Evolutionary conservation across 2,329 filamentous ascomycete genomes (phyloP).

Genomic region (Gaeumannomyces sp.): DNA sequence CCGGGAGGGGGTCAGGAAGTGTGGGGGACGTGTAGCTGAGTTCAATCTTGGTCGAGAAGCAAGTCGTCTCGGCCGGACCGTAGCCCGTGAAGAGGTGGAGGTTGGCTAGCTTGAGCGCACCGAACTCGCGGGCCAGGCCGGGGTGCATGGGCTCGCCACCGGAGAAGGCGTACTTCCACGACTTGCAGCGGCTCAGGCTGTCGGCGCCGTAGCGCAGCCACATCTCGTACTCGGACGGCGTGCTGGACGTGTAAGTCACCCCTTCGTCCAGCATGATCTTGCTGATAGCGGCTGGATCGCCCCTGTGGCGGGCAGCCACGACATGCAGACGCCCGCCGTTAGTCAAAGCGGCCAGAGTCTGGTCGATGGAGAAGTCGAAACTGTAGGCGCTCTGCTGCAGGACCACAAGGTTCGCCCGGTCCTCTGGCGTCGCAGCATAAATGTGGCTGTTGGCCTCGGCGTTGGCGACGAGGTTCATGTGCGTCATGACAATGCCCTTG

Average conservation of each 20-base stretch:
- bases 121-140: not conserved
- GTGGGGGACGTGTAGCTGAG: constrained; percentile 3
- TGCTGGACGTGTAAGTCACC: constrained; percentile 27
- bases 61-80: constrained; percentile 25
- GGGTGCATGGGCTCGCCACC: constrained; percentile 4
- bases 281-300: constrained; percentile 28
- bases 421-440: constrained; percentile 16
- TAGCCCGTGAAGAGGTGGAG: constrained; percentile 23
- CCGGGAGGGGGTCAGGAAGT: not conserved
- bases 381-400: constrained; percentile 27
- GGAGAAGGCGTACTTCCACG: not conserved
- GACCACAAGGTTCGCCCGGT: constrained; percentile 10
- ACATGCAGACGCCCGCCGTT: constrained; percentile 31
- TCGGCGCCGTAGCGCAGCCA: constrained; percentile 1
- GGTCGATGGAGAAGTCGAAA: constrained; percentile 28
- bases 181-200: not conserved
- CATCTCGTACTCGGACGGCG: not conserved
- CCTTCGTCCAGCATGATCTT: constrained; percentile 12
- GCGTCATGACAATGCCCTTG: constrained; percentile 34
- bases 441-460: constrained; percentile 20
- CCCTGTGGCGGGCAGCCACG: constrained; percentile 22
- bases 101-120: not conserved
- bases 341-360: constrained; percentile 29
- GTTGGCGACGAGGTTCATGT: constrained; percentile 24
- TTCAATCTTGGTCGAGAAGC: constrained; percentile 9